A percentile compares a stretch with the other conserved stretches of the same genome.
phyloP scores from a whole-genome alignment of 2,329 filamentous ascomycete species.

The Onygenales sp. region DNA sequence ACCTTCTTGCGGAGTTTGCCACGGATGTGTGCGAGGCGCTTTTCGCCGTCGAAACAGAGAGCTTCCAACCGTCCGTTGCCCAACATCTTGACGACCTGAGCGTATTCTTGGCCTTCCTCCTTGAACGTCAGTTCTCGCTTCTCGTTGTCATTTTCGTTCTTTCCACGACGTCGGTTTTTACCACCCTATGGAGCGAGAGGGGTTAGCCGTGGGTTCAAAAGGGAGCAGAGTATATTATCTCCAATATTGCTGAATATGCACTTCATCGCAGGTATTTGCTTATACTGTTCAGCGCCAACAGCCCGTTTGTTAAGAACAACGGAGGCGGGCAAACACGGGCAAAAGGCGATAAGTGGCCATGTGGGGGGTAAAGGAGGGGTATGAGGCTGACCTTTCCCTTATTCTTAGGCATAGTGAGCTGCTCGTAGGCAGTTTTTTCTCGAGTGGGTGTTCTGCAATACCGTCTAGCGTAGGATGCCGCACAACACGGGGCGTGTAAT shows the following conservation, averaged over 20 bases:
- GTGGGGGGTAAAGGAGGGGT: conserved; percentile 16
- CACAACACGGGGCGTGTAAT: background rate
- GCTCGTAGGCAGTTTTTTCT: background rate
- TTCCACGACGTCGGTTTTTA: conserved; percentile 96
- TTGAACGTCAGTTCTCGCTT: conserved; percentile 99
- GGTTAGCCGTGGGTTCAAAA: conserved; percentile 15
- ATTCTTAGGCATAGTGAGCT: conserved; percentile 82
- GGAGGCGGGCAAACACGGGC: background rate
- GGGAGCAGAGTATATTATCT: background rate
- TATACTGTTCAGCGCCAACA: background rate
- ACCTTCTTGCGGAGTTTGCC: conserved; percentile 99
- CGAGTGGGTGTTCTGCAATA: conserved; percentile 11
- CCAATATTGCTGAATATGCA: background rate
- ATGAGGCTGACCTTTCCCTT: conserved; percentile 79
- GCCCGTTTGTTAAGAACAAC: background rate
- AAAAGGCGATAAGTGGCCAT: conserved; percentile 8
- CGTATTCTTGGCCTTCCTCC: conserved; percentile 90
- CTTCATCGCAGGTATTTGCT: background rate
- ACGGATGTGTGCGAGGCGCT: conserved; percentile 74
- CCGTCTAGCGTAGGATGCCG: conserved; percentile 6
- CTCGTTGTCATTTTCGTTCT: conserved; percentile 99
- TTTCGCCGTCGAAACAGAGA: conserved; percentile 88
- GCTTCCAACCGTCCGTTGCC: conserved; percentile 91
- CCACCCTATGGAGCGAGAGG: conserved; percentile 58
- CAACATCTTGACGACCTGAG: conserved; percentile 89